phyloP scores from a whole-genome alignment of 2,329 filamentous ascomycete genomes.

The Colletotrichum sp. region DNA sequence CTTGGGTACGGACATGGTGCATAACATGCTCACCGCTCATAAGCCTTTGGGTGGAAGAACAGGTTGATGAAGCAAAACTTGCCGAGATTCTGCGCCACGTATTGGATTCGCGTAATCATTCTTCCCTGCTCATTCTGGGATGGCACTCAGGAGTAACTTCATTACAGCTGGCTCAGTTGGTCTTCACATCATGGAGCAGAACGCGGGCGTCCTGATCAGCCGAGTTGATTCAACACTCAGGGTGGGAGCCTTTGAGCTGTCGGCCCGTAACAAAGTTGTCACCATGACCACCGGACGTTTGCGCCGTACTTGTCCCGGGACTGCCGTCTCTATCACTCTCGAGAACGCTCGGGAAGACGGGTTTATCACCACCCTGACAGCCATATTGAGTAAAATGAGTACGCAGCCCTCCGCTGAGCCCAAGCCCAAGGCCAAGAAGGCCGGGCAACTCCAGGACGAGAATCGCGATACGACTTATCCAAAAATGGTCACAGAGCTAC shows the following conservation, averaged over 20 bases:
- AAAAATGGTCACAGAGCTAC: conserved; percentile 55
- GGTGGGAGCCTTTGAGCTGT: conserved; percentile 40
- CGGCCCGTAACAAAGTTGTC: conserved; percentile 28
- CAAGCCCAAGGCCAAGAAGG: conserved; percentile 38
- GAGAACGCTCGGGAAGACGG: neutral
- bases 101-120: neutral
- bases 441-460: conserved; percentile 38
- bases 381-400: conserved; percentile 33
- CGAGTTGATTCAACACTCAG: conserved; percentile 17
- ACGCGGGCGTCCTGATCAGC: conserved; percentile 37
- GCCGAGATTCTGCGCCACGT: no score
- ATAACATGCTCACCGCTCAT: no score
- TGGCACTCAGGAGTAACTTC: neutral
- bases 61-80: no score
- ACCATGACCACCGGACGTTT: conserved; percentile 33
- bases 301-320: conserved; percentile 30
- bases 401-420: conserved; percentile 24
- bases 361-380: conserved; percentile 14
- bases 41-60: no score
- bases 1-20: no score
- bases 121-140: no score
- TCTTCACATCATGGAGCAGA: conserved; percentile 35
- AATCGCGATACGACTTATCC: conserved; percentile 54
- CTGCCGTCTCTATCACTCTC: conserved; percentile 23
- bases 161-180: conserved; percentile 18